A percentile compares a stretch with the other conserved stretches of the same genome.
Conservation (phyloP, 2,329 filamentous ascomycete genomes). For the Geosmithia putterillii region DNA sequence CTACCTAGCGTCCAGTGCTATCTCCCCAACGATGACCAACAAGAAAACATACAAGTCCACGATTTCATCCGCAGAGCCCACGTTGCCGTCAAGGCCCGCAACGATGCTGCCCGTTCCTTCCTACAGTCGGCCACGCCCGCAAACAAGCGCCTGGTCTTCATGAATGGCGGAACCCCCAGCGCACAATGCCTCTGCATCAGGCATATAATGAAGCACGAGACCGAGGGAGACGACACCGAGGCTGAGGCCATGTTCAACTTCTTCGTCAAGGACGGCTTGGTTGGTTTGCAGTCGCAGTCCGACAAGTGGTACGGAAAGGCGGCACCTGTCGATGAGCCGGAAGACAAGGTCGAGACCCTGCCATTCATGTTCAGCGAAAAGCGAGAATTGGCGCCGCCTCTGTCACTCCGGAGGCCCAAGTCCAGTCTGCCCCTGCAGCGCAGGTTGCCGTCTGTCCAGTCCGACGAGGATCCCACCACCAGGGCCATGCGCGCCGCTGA, state of each 20-base stretch:
- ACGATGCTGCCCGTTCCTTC: constrained; percentile 37
- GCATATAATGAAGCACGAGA: constrained; percentile 39
- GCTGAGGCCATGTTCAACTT: constrained; percentile 39
- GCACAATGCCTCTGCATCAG: constrained; percentile 42
- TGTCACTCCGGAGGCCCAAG: neutral
- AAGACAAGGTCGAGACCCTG: neutral
- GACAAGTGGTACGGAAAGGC: constrained; percentile 6
- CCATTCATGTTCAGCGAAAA: neutral
- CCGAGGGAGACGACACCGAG: constrained; percentile 31
- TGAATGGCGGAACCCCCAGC: constrained; percentile 44
- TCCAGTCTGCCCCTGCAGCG: neutral
- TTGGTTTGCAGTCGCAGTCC: constrained; percentile 17
- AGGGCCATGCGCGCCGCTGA: constrained; percentile 48
- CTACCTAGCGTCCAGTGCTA: constrained; percentile 40
- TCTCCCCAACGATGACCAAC: constrained; percentile 16
- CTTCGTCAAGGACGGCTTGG: constrained; percentile 35
- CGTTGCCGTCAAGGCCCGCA: constrained; percentile 32
- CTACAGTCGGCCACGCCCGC: constrained; percentile 29
- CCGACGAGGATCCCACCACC: constrained; percentile 30
- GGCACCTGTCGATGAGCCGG: neutral
- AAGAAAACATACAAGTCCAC: constrained; percentile 16
- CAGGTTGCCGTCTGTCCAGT: neutral
- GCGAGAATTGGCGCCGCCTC: neutral
- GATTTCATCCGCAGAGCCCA: constrained; percentile 36
- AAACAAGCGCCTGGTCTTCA: constrained; percentile 44